A percentile compares a stretch with the other conserved stretches of the same genome.
phyloP scores from a whole-genome alignment of 305 asterid genomes.

The Withania somnifera region DNA sequence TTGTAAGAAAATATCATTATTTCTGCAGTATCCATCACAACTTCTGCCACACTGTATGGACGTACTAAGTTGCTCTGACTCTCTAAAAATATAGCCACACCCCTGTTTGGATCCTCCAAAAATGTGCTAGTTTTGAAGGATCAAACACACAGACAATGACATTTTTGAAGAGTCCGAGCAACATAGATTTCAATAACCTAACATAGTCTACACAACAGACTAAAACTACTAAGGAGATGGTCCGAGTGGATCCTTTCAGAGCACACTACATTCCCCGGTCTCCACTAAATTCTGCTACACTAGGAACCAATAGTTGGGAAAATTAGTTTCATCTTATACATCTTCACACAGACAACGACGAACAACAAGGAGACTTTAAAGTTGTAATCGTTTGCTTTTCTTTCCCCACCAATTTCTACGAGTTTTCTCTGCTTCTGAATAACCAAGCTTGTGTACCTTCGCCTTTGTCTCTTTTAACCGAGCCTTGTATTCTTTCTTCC shows the following conservation, averaged over 20 bases:
- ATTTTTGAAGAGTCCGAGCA: too few relatives aligned
- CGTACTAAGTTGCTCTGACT: too few relatives aligned
- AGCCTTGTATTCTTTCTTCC: slow-evolving; percentile 71
- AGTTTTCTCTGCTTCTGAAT: slow-evolving; percentile 33
- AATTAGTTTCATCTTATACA: not conserved
- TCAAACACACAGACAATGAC: too few relatives aligned
- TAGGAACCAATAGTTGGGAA: not conserved
- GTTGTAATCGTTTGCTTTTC: slow-evolving; percentile 27
- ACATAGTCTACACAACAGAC: not conserved
- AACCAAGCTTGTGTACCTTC: slow-evolving; percentile 46
- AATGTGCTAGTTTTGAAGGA: too few relatives aligned
- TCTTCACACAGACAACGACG: not conserved
- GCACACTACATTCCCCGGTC: not conserved
- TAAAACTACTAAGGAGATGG: not conserved
- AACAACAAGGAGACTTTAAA: not conserved
- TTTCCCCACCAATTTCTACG: slow-evolving; percentile 86
- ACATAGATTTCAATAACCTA: not conserved
- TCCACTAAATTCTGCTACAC: not conserved
- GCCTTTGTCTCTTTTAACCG: slow-evolving; percentile 60
- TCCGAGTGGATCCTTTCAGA: slow-evolving; percentile 6
- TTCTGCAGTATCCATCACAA: not conserved
- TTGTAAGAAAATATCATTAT: not conserved
- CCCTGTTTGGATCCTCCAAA: too few relatives aligned
- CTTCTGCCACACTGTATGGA: not conserved
- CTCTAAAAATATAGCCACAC: too few relatives aligned